A percentile compares a stretch with the other conserved stretches of the same genome.
phyloP scores from a whole-genome alignment of 140 eudicot genomes.

The Senecio squalidus region DNA sequence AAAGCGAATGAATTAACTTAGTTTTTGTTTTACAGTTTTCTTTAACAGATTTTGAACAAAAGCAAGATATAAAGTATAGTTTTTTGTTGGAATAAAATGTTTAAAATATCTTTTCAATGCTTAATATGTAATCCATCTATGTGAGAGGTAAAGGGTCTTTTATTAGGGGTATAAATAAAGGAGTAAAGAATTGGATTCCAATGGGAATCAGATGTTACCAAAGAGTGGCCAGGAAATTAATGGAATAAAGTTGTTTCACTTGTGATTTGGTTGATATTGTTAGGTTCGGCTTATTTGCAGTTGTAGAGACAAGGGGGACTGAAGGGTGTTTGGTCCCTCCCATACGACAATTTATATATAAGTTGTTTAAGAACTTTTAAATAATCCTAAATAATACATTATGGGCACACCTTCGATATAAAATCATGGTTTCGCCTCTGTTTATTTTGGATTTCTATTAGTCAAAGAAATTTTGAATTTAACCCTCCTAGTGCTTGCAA shows the following conservation, averaged over 20 bases:
- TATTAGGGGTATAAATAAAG: slow-evolving; percentile 30
- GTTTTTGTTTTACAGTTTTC: neutral
- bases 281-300: neutral
- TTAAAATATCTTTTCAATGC: neutral
- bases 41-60: neutral
- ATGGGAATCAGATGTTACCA: slow-evolving; percentile 22
- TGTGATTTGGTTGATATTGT: slow-evolving; percentile 8
- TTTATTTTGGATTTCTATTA: too few relatives aligned
- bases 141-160: slow-evolving; percentile 7
- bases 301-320: too few relatives aligned
- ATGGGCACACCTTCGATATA: too few relatives aligned
- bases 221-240: too few relatives aligned
- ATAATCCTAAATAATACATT: too few relatives aligned
- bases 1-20: neutral
- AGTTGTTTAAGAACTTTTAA: too few relatives aligned
- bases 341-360: too few relatives aligned
- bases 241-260: slow-evolving; percentile 10
- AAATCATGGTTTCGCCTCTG: too few relatives aligned
- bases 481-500: too few relatives aligned
- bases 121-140: neutral
- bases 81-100: slow-evolving; percentile 1
- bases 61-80: neutral
- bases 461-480: too few relatives aligned
- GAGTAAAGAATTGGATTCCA: slow-evolving; percentile 30
- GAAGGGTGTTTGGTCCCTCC: too few relatives aligned